Evolutionary conservation across 2,329 filamentous ascomycete species (phyloP).

Genomic region (Aaosphaeria arxii): DNA sequence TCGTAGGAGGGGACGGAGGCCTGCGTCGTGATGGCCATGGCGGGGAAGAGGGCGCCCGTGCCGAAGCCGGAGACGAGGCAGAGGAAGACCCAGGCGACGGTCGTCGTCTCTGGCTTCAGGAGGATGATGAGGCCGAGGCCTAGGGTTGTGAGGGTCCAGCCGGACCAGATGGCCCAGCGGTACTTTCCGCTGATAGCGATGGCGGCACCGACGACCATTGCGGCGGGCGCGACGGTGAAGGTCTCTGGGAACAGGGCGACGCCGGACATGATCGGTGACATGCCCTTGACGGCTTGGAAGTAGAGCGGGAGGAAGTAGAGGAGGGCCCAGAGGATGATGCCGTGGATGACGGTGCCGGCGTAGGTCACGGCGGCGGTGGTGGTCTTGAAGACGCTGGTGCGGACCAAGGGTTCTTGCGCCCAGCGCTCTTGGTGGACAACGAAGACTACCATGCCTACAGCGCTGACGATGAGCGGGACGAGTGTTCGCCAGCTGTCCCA

Average conservation of each 20-base stretch:
- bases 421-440: slow-evolving; percentile 54
- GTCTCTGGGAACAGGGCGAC: slow-evolving; percentile 41
- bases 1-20: slow-evolving; percentile 56
- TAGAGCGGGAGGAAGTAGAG: slow-evolving; percentile 45
- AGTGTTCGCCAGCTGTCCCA: slow-evolving; percentile 64
- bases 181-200: slow-evolving; percentile 59
- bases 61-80: slow-evolving; percentile 60
- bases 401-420: slow-evolving; percentile 51
- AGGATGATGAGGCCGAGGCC: slow-evolving; percentile 57
- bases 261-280: slow-evolving; percentile 37
- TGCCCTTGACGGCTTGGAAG: slow-evolving; percentile 40
- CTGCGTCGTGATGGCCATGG: slow-evolving; percentile 63
- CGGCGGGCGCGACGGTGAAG: slow-evolving; percentile 62
- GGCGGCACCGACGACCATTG: slow-evolving; percentile 52
- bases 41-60: slow-evolving; percentile 63
- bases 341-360: slow-evolving; percentile 56
- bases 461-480: slow-evolving; percentile 58
- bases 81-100: slow-evolving; percentile 58
- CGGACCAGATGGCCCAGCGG: slow-evolving; percentile 58
- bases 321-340: slow-evolving; percentile 45
- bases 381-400: slow-evolving; percentile 46
- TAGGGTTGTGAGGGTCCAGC: slow-evolving; percentile 59
- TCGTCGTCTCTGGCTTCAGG: slow-evolving; percentile 50
- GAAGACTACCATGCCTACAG: slow-evolving; percentile 51
- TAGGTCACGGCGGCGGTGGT: slow-evolving; percentile 51